A percentile compares a stretch with the other conserved stretches of the same genome.
Conservation (phyloP, 768 basidiomycete species). For the Ephemerocybe angulata region DNA sequence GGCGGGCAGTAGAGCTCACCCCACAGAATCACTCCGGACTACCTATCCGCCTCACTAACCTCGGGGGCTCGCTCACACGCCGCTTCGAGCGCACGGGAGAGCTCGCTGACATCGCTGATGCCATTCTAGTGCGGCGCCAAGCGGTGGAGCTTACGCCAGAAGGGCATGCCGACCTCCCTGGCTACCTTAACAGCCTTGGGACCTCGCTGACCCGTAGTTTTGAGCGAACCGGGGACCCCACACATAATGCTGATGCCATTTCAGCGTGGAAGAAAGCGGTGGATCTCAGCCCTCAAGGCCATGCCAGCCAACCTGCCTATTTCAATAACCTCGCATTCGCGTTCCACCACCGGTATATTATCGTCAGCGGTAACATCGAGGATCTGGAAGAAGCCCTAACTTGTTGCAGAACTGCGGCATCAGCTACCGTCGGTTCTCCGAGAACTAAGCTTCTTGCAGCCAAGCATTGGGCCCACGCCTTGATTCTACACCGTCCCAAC, state of each 20-base stretch:
- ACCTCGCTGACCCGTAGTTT: not conserved
- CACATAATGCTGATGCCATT: conserved; percentile 5
- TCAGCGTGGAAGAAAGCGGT: conserved; percentile 1
- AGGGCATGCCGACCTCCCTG: not conserved
- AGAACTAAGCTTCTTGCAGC: conserved; percentile 3
- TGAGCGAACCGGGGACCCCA: not conserved
- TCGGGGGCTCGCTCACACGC: too few relatives aligned
- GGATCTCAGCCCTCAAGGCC: conserved; percentile 9
- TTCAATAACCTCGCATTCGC: conserved; percentile 1
- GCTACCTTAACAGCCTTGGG: not conserved
- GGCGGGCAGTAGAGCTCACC: too few relatives aligned
- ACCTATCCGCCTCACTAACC: too few relatives aligned
- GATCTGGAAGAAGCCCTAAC: conserved; percentile 5
- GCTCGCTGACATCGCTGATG: not conserved
- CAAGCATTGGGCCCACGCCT: conserved; percentile 5
- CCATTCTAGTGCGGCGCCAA: too few relatives aligned
- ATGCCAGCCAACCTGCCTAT: not conserved
- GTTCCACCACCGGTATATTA: not conserved
- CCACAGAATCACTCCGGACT: too few relatives aligned
- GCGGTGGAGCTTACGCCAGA: not conserved
- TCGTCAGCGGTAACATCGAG: not conserved
- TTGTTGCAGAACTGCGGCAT: conserved; percentile 3
- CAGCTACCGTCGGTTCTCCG: conserved; percentile 6
- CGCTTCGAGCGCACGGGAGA: not conserved
- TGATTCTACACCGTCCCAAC: not conserved